Conservation (phyloP, 2,329 filamentous ascomycete species). For the Fusarium heterosporum region DNA sequence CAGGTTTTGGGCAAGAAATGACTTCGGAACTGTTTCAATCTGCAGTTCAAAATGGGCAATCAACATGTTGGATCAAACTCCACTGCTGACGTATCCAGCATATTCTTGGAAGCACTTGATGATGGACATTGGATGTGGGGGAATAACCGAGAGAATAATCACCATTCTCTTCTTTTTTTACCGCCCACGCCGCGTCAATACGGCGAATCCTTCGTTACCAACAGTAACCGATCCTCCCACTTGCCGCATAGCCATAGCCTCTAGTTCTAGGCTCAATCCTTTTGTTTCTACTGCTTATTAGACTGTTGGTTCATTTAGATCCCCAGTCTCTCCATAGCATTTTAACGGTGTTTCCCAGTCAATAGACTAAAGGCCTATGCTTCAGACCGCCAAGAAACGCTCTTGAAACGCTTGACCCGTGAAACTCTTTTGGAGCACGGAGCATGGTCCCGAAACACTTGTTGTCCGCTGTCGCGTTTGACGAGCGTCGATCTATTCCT, state of each 20-base stretch:
- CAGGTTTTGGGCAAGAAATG: constrained; percentile 13
- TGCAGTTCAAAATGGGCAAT: constrained; percentile 22
- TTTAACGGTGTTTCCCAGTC: constrained; percentile 33
- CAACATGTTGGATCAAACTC: constrained; percentile 27
- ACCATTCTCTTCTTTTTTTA: neutral
- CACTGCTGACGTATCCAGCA: constrained; percentile 42
- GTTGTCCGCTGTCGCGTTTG: constrained; percentile 32
- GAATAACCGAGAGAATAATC: constrained; percentile 18
- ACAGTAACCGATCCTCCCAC: constrained; percentile 21
- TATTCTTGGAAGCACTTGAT: constrained; percentile 19
- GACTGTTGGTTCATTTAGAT: constrained; percentile 5
- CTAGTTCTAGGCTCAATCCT: neutral
- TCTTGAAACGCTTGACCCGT: constrained; percentile 40
- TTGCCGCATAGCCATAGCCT: constrained; percentile 9
- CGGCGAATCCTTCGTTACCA: constrained; percentile 28
- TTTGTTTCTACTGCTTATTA: neutral
- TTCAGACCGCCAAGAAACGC: constrained; percentile 37
- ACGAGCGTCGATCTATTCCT: constrained; percentile 31
- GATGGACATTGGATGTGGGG: constrained; percentile 31
- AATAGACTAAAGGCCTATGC: constrained; percentile 23
- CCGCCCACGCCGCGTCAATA: constrained; percentile 15
- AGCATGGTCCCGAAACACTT: constrained; percentile 33
- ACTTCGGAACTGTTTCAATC: constrained; percentile 4
- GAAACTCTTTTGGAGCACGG: constrained; percentile 35
- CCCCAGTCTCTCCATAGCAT: constrained; percentile 5